Base-by-base conservation (phyloP, 108 stramenopile species). In the Fistulifera pelliculosa region DNA sequence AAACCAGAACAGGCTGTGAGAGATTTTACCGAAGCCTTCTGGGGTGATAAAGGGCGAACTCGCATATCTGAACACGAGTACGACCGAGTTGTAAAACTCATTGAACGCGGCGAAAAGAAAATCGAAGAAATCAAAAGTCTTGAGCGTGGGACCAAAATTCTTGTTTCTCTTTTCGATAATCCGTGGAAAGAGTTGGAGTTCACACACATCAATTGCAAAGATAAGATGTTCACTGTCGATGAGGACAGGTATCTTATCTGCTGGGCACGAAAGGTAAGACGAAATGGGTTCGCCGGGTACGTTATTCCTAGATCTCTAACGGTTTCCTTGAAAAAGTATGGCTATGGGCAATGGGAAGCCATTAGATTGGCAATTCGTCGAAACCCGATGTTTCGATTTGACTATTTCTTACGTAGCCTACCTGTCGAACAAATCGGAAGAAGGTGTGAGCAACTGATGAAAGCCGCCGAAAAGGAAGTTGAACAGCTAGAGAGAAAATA, bases 101-200 rank as follows among this genome's bases (percentile, higher is more conserved):
- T 92, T 47, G 86, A 85, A 49, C 77, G 73, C 43, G 90, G 90
- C 27, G 86, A 92, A 52, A 80, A 81, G 38, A 86, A 77, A 49
- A 77, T 92, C 35, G 60, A 70, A 18, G 83, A 87, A 18, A 79
- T 87, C 39, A 79, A 79, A 55, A 61, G 65, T 10, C 72, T 92
- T 16, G 77, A 83, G 62, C 62, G 71, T 54, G 81, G 79, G 22
- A 81, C 82, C 22, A 54, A 54, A 56, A 58, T 78, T 5, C 62
- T 92, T 8, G 62, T 92, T 42, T 83, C 82, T 1, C 57, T 88
- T 15, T 92, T 92, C 62, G 83, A 83, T 47, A 92, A 92, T 76
- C 86, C 90, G 8, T 92, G 90, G 90, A 66, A 73, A 26, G 85
- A 92, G 52, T 62, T 87, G 22, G 84, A 92, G 55, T 92, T 87